These are phyloP conservation scores for Fraxinus latifolia DNA, from an alignment of 305 asterid species.

Conservation along the genomic window DNA sequence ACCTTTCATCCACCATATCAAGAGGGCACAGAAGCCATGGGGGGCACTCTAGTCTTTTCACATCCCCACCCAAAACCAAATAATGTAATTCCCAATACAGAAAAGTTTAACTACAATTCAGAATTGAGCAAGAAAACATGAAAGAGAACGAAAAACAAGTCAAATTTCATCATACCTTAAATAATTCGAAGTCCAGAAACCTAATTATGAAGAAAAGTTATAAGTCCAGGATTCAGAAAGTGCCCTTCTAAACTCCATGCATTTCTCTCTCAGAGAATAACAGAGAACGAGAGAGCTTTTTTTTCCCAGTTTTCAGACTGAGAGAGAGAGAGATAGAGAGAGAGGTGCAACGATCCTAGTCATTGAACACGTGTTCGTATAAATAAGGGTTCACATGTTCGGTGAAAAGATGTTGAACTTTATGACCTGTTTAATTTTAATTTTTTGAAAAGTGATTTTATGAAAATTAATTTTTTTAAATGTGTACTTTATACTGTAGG, in stretches of 20 bases:
- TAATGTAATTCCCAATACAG: not conserved
- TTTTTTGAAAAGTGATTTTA: not conserved
- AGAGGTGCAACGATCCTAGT: not conserved
- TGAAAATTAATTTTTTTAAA: not conserved
- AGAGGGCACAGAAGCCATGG: not conserved
- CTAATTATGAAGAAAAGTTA: not conserved
- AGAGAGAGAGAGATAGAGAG: not conserved
- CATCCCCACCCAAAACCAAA: not conserved
- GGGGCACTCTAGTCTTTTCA: conserved; percentile 21
- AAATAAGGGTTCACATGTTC: not conserved
- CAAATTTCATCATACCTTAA: not conserved
- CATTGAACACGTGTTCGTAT: not conserved
- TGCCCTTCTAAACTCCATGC: not conserved
- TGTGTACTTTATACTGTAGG: too few relatives aligned
- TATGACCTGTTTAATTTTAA: not conserved
- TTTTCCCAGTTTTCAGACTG: not conserved
- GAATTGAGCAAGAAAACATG: not conserved
- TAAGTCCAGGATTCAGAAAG: not conserved
- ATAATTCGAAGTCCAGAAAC: not conserved
- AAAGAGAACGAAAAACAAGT: not conserved
- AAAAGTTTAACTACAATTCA: not conserved
- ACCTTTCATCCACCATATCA: not conserved
- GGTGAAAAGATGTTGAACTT: not conserved
- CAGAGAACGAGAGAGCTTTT: not conserved
- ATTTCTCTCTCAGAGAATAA: not conserved